phyloP scores from a whole-genome alignment of 768 basidiomycete genomes.

The Epithele typhae region DNA sequence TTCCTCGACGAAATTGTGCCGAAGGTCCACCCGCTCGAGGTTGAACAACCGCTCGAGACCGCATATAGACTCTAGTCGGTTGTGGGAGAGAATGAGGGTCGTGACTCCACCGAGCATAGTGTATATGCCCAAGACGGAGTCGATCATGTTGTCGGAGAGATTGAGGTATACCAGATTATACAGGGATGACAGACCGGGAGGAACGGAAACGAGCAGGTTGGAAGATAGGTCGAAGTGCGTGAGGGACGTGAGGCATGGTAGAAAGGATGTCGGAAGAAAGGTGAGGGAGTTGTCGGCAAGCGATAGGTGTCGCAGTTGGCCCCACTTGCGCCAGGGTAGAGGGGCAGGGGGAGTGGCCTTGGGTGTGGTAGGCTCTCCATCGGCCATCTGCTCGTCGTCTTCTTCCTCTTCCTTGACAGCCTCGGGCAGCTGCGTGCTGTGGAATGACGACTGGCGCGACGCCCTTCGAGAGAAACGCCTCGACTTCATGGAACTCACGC shows the following conservation, averaged over 20 bases:
- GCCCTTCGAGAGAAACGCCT: constrained; percentile 31
- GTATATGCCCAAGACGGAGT: constrained; percentile 88
- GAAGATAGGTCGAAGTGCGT: constrained; percentile 87
- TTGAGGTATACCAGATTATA: constrained; percentile 87
- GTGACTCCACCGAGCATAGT: constrained; percentile 73
- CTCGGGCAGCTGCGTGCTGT: constrained; percentile 47
- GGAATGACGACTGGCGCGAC: constrained; percentile 42
- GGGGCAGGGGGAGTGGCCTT: constrained; percentile 29
- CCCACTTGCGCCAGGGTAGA: constrained; percentile 66
- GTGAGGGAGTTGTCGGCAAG: constrained; percentile 80
- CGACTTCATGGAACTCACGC: constrained; percentile 40
- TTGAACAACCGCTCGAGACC: constrained; percentile 87
- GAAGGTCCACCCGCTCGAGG: constrained; percentile 81
- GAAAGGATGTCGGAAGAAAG: constrained; percentile 64
- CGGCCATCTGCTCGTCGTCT: constrained; percentile 22
- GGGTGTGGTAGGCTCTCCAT: constrained; percentile 20
- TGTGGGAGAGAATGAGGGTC: constrained; percentile 74
- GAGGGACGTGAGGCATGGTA: constrained; percentile 66
- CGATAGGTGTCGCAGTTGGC: constrained; percentile 68
- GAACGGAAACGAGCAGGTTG: constrained; percentile 87
- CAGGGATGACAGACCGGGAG: constrained; percentile 66
- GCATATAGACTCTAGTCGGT: constrained; percentile 92
- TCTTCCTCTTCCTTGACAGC: constrained; percentile 53
- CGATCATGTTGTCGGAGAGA: constrained; percentile 96
- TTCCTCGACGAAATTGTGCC: constrained; percentile 76